Base-by-base conservation (phyloP, 1,284 basidiomycete species). In the Cryptococcus sp. region DNA sequence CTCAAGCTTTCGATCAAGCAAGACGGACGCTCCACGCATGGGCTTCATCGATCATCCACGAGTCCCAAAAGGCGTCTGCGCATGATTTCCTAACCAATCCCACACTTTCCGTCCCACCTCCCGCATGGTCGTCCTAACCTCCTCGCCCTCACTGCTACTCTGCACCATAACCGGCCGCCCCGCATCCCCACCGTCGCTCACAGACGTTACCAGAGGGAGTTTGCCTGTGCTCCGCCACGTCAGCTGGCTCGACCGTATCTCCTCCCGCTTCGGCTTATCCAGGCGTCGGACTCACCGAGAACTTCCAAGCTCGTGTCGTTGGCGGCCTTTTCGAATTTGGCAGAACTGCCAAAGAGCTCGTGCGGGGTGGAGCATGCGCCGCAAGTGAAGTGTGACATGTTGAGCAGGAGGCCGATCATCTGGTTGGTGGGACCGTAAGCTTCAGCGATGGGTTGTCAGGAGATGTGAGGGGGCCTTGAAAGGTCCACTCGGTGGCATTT, bases 301-400 rank as follows among this genome's bases (percentile, higher is more conserved):
- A 96, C 78, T 13, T 84, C 79, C 8, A 90, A 78, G 0, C 79
- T 78, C 1, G 93, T 81, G 2, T 82, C 81, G 1, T 73, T 58
- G 0, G 91, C 88, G 0, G 87, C 83, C 6, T 78, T 71, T 21
- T 82, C 81, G 76, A 96, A 94, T 13, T 80, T 77, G 8, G 81
- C 80, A 0, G 88, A 80, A 8, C 83, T 78, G 44, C 94, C 95
- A 63, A 93, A 98, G 12, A 97, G 80, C 64, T 88, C 80, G 62
- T 93, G 89, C 0, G 80, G 80, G 0, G 81, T 82, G 1, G 82
- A 78, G 66, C 91, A 96, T 0, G 88, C 82, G 3, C 58, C 48
- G 67, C 91, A 94, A n/a, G 87, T 80, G 73, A 88, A 97, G 74
- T 91, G 85, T 0, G 91, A 85, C 80, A 96, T 89, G 73, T 98